Base-by-base conservation (phyloP, 164 flowering plant genomes). In the Santalum album region DNA sequence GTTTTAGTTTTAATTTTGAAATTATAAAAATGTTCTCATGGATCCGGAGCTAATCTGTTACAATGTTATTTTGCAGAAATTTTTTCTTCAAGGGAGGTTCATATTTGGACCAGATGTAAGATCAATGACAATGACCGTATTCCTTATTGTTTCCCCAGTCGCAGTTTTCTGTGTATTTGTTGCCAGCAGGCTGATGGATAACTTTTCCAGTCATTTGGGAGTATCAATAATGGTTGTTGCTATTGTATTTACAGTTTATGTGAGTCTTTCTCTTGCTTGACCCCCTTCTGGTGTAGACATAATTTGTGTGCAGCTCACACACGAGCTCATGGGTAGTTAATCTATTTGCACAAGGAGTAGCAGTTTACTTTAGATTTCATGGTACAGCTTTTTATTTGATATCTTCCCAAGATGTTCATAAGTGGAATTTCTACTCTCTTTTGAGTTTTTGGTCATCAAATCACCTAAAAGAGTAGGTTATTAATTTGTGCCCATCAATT, bases 21-120 rank as follows among this genome's bases (percentile, higher is more conserved):
- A n/a, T n/a, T n/a, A n/a, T n/a, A n/a, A n/a, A n/a, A n/a, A n/a
- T n/a, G 34, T 29, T 29, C 9, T 29, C 34, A 29, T 29, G 34
- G 34, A 29, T 29, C 34, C 34, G 4, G 34, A 29, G n/a, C n/a
- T 29, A 29, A 16, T 43, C n/a, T n/a, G n/a, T n/a, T n/a, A n/a
- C 46, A 40, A 12, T 55, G 20, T 16, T n/a, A 0, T 25, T 53
- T 27, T 63, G 62, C 74, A 75, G 79, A 53, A 58, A 58, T 75
- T 75, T 59, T 43, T 40, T 19, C 63, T 69, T 38, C 51, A 55
- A 6, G 79, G 79, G 35, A 65, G 79, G 63, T 61, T 75, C 25
- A 69, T 75, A 60, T 75, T 72, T 61, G 79, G 79, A 58, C 79
- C 79, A 5, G 79, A 75, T 64, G 76, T 55, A 24, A 58, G 73